phyloP scores from a whole-genome alignment of 257 asterid species.

The Scutellaria baicalensis region DNA sequence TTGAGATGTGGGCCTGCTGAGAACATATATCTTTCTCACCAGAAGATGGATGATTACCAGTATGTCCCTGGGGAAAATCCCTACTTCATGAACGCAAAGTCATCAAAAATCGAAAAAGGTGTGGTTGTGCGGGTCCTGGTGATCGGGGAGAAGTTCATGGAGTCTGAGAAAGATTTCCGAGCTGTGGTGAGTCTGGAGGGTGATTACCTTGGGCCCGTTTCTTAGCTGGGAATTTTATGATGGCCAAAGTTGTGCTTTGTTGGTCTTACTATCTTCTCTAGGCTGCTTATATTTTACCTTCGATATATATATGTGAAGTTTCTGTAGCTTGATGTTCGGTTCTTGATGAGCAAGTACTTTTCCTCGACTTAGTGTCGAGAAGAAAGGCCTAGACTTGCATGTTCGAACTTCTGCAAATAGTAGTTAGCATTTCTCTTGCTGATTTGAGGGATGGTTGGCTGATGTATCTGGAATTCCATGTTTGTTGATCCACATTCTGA shows the following conservation, averaged over 20 bases:
- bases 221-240: slow-evolving; percentile 4
- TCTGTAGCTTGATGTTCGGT: not conserved
- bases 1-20: slow-evolving; percentile 65
- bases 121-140: slow-evolving; percentile 53
- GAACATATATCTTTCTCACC: slow-evolving; percentile 51
- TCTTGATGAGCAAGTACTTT: not conserved
- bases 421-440: not conserved
- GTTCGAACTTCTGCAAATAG: not conserved
- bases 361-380: not conserved
- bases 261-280: not conserved
- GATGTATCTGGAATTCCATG: not conserved
- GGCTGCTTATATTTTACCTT: not conserved
- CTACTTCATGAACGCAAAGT: slow-evolving; percentile 53
- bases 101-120: slow-evolving; percentile 67
- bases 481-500: not conserved
- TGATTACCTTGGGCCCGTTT: slow-evolving; percentile 77
- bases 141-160: slow-evolving; percentile 66
- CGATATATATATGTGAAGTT: not conserved
- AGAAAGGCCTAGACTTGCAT: not conserved
- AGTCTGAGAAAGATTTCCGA: slow-evolving; percentile 66
- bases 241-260: not conserved
- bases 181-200: slow-evolving; percentile 77
- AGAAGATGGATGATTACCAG: slow-evolving; percentile 59
- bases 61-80: slow-evolving; percentile 77
- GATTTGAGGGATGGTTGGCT: not conserved